Evolutionary conservation across 2,329 filamentous ascomycete species (phyloP).

Genomic region (Elsinoe perseae): DNA sequence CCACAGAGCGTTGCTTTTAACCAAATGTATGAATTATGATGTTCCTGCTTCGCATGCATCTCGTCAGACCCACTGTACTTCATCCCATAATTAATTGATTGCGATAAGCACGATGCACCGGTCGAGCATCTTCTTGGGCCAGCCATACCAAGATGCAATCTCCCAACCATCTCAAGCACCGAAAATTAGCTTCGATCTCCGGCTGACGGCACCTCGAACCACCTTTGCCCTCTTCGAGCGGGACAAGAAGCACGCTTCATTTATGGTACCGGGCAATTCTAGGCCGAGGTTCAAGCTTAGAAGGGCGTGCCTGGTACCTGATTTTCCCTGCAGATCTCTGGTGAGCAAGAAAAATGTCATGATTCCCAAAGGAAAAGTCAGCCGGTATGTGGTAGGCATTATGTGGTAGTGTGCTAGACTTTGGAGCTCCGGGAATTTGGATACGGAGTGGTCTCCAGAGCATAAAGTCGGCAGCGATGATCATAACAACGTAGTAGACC

Average conservation of each 20-base stretch:
- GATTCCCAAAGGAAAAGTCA: background rate
- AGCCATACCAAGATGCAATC: background rate
- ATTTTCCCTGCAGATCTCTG: background rate
- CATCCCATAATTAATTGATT: background rate
- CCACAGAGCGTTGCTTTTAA: constrained; percentile 7
- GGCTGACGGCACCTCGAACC: background rate
- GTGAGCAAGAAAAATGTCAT: background rate
- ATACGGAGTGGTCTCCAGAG: no score
- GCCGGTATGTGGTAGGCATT: no score
- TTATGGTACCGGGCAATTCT: background rate
- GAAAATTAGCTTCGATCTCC: background rate
- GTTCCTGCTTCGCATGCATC: background rate
- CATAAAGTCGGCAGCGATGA: no score
- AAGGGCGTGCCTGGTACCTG: background rate
- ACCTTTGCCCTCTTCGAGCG: background rate
- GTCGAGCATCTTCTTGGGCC: background rate
- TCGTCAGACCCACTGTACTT: background rate
- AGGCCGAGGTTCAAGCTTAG: background rate
- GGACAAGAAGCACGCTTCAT: background rate
- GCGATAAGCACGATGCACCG: background rate
- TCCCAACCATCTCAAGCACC: background rate
- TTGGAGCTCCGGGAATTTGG: no score
- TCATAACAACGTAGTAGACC: no score
- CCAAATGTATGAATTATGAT: constrained; percentile 6
- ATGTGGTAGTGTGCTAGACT: no score